Percentiles rank a stretch among this genome's conserved stretches.
These are phyloP conservation scores for Termitomyces sp. DNA, from an alignment of 768 basidiomycete genomes.

Conservation along the genomic window DNA sequence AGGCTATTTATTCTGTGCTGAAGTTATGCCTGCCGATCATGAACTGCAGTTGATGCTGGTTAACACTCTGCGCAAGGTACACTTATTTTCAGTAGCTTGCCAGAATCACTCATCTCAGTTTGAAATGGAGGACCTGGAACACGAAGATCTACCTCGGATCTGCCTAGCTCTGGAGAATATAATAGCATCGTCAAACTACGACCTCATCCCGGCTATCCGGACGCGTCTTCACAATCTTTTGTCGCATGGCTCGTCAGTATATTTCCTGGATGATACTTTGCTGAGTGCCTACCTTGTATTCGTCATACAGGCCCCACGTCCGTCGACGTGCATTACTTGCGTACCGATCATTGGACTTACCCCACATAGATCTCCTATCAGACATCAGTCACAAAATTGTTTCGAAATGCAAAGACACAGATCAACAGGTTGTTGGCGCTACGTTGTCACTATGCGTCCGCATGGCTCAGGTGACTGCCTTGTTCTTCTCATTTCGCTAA, in stretches of 20 bases:
- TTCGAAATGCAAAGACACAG: constrained; percentile 37
- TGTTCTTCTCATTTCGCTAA: not conserved
- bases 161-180: constrained; percentile 71
- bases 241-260: constrained; percentile 71
- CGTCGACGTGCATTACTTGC: constrained; percentile 59
- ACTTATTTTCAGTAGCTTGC: not conserved
- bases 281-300: constrained; percentile 3
- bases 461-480: constrained; percentile 19
- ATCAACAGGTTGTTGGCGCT: constrained; percentile 37
- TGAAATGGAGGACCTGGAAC: constrained; percentile 62
- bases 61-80: constrained; percentile 79
- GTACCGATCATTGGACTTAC: constrained; percentile 43
- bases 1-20: constrained; percentile 79
- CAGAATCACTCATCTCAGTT: not conserved
- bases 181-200: constrained; percentile 52
- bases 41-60: constrained; percentile 80
- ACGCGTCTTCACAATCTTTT: constrained; percentile 58
- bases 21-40: constrained; percentile 62
- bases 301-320: constrained; percentile 41
- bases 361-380: constrained; percentile 40
- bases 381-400: constrained; percentile 31
- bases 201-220: constrained; percentile 74
- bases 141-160: constrained; percentile 44
- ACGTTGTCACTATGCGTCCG: constrained; percentile 31
- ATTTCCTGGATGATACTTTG: constrained; percentile 12